phyloP scores from a whole-genome alignment of 305 asterid genomes.

The Solanum hybrid region DNA sequence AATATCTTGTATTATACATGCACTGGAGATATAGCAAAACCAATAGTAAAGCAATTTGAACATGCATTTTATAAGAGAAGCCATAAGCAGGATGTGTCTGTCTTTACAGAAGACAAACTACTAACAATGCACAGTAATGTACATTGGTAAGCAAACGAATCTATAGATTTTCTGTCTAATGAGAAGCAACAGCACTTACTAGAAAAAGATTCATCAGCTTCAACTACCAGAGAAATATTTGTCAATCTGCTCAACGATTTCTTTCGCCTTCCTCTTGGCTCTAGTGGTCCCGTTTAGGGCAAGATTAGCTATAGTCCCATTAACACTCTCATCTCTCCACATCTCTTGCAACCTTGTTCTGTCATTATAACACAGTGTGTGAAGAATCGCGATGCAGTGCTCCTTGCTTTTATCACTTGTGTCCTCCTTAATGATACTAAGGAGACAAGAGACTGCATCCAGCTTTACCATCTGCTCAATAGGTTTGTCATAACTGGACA shows the following conservation, averaged over 20 bases:
- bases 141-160: not conserved
- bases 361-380: slow-evolving; percentile 26
- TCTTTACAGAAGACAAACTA: not conserved
- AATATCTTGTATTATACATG: not conserved
- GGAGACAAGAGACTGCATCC: slow-evolving; percentile 26
- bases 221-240: slow-evolving; percentile 15
- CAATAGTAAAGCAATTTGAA: not conserved
- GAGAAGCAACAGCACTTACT: not conserved
- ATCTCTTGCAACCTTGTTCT: slow-evolving; percentile 25
- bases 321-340: slow-evolving; percentile 17
- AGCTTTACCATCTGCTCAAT: slow-evolving; percentile 40
- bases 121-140: not conserved
- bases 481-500: slow-evolving; percentile 29
- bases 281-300: slow-evolving; percentile 35
- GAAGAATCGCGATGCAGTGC: slow-evolving; percentile 27
- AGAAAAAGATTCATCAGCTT: not conserved
- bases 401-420: slow-evolving; percentile 23
- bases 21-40: not conserved
- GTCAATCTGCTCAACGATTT: slow-evolving; percentile 34
- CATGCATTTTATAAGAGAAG: not conserved
- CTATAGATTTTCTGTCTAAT: not conserved
- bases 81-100: not conserved
- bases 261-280: slow-evolving; percentile 41
- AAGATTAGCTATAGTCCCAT: slow-evolving; percentile 28
- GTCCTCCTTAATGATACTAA: slow-evolving; percentile 15